Evolutionary conservation across 2,329 filamentous ascomycete species (phyloP).

Genomic region (Alternaria solani): DNA sequence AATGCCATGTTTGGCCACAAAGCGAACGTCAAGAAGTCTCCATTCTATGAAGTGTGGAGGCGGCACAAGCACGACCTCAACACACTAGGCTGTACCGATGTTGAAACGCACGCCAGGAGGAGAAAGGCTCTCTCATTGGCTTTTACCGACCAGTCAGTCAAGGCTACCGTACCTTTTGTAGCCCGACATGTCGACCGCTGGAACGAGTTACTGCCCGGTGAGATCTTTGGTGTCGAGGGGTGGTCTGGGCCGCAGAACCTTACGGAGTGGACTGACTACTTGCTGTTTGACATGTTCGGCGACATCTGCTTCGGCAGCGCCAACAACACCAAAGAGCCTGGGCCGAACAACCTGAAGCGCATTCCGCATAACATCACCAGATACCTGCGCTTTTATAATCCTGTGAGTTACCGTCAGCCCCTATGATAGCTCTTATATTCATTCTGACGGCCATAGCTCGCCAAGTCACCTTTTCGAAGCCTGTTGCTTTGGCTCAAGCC

Average conservation of each 20-base stretch:
- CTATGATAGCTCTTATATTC: background rate
- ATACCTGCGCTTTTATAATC: constrained; percentile 18
- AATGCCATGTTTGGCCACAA: constrained; percentile 51
- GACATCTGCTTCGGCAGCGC: constrained; percentile 37
- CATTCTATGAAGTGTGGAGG: constrained; percentile 23
- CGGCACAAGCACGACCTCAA: constrained; percentile 20
- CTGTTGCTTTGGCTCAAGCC: constrained; percentile 24
- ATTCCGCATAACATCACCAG: constrained; percentile 15
- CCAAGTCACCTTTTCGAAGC: constrained; percentile 15
- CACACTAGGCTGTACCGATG: constrained; percentile 16
- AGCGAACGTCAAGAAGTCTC: constrained; percentile 18
- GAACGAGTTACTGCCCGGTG: constrained; percentile 13
- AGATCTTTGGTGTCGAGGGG: constrained; percentile 3
- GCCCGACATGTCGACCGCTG: constrained; percentile 25
- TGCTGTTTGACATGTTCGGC: constrained; percentile 53
- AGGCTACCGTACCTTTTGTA: constrained; percentile 19
- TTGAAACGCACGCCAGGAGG: constrained; percentile 20
- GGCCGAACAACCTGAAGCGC: constrained; percentile 23
- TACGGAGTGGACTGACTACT: constrained; percentile 31
- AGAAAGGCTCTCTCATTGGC: constrained; percentile 22
- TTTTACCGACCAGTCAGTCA: constrained; percentile 26
- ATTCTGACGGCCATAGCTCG: constrained; percentile 5
- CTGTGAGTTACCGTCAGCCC: constrained; percentile 1
- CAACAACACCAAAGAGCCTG: constrained; percentile 35
- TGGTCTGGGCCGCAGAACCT: constrained; percentile 21